phyloP scores from a whole-genome alignment of 306 rosid species.

The Pyrus bretschneideri region DNA sequence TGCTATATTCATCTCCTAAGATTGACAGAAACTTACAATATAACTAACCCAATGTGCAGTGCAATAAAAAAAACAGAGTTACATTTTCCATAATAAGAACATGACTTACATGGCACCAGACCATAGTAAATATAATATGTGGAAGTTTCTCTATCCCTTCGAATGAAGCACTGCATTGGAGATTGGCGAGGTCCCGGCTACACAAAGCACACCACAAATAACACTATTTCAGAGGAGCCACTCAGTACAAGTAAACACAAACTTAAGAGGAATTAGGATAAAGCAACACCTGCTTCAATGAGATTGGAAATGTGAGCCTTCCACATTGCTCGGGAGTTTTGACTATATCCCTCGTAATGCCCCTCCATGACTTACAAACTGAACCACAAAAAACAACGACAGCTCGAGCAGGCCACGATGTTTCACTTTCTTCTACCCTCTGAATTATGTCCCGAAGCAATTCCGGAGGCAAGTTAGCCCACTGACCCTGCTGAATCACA shows the following conservation, averaged over 20 bases:
- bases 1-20: not conserved
- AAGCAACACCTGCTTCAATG: constrained; percentile 74
- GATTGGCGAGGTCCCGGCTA: constrained; percentile 87
- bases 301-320: constrained; percentile 80
- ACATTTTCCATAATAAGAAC: not conserved
- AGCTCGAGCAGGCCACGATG: constrained; percentile 70
- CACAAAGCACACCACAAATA: constrained; percentile 3
- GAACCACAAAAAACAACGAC: constrained; percentile 64
- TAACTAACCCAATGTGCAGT: not conserved
- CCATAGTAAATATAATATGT: constrained; percentile 60
- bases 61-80: not conserved
- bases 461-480: constrained; percentile 74
- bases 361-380: constrained; percentile 84
- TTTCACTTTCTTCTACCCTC: constrained; percentile 78
- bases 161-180: constrained; percentile 75
- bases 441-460: constrained; percentile 69
- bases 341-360: constrained; percentile 54
- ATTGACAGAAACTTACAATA: not conserved
- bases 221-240: not conserved
- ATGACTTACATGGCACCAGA: constrained; percentile 67
- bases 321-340: constrained; percentile 80
- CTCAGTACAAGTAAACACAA: not conserved
- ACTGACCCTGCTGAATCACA: constrained; percentile 44
- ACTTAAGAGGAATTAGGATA: not conserved
- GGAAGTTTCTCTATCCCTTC: constrained; percentile 68